Conservation (phyloP, 2,329 filamentous ascomycete species). For the Claviceps sp. region DNA sequence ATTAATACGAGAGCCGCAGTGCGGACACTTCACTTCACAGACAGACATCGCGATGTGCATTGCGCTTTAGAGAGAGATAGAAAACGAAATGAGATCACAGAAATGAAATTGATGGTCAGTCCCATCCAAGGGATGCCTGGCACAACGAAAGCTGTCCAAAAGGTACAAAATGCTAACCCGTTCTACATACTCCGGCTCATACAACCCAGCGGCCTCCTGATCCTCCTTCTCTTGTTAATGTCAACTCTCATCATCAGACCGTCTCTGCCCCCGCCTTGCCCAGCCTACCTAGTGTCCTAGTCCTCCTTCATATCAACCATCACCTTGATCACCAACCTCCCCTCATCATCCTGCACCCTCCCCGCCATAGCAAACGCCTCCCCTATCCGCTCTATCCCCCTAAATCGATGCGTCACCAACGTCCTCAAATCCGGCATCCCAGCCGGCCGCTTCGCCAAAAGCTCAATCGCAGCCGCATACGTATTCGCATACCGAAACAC, state of each 20-base stretch:
- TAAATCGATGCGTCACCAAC: constrained; percentile 58
- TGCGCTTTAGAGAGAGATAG: not conserved
- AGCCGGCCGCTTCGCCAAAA: constrained; percentile 33
- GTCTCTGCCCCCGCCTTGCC: not conserved
- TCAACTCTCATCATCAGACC: too few species aligned
- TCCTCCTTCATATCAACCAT: constrained; percentile 33
- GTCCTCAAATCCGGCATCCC: constrained; percentile 50
- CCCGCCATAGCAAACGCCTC: constrained; percentile 62
- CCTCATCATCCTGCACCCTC: constrained; percentile 54
- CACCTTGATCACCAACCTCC: constrained; percentile 63
- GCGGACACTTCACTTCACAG: not conserved
- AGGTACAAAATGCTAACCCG: too few species aligned
- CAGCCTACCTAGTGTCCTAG: not conserved
- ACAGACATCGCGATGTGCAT: not conserved
- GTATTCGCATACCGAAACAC: constrained; percentile 66
- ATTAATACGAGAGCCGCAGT: constrained; percentile 2
- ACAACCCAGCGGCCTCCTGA: too few species aligned
- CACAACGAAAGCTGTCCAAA: too few species aligned
- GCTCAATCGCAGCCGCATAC: constrained; percentile 43
- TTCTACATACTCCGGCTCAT: too few species aligned
- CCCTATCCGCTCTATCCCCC: constrained; percentile 47
- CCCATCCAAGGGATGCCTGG: too few species aligned
- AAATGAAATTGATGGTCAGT: too few species aligned
- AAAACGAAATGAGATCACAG: too few species aligned
- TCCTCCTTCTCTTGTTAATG: too few species aligned